phyloP scores from a whole-genome alignment of 1,284 basidiomycete genomes.

The Cryptococcus sp. region DNA sequence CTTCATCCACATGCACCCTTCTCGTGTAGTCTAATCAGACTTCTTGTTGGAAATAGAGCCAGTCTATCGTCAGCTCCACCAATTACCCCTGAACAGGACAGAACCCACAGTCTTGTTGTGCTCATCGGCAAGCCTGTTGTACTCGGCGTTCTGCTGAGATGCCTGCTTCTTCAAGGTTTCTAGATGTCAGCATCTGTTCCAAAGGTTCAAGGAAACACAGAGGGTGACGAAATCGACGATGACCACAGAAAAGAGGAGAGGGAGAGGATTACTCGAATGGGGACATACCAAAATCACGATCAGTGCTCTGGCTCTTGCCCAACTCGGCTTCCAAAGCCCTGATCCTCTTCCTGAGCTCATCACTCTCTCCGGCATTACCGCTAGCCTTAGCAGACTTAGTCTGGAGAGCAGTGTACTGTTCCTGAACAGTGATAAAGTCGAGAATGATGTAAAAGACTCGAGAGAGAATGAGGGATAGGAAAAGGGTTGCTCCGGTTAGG shows the following conservation, averaged over 20 bases:
- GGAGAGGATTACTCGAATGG: not conserved
- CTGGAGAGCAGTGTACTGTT: conserved; percentile 78
- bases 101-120: conserved; percentile 58
- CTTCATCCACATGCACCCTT: no score
- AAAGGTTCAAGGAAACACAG: not conserved
- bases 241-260: not conserved
- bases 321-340: conserved; percentile 62
- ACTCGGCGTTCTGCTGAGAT: conserved; percentile 68
- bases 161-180: conserved; percentile 81
- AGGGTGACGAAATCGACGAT: not conserved
- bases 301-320: conserved; percentile 52
- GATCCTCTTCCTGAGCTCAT: conserved; percentile 60
- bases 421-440: conserved; percentile 84
- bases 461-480: conserved; percentile 87
- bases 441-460: conserved; percentile 88
- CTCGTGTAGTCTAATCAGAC: conserved; percentile 41
- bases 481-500: conserved; percentile 86
- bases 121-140: conserved; percentile 71
- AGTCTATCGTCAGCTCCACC: conserved; percentile 42
- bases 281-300: conserved; percentile 68
- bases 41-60: conserved; percentile 56
- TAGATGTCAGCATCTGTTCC: conserved; percentile 38
- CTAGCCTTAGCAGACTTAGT: conserved; percentile 54
- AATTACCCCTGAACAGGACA: not conserved
- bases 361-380: conserved; percentile 38